These are phyloP conservation scores for Sporothrix mexicana DNA, from an alignment of 2,329 filamentous ascomycete genomes.

Conservation along the genomic window DNA sequence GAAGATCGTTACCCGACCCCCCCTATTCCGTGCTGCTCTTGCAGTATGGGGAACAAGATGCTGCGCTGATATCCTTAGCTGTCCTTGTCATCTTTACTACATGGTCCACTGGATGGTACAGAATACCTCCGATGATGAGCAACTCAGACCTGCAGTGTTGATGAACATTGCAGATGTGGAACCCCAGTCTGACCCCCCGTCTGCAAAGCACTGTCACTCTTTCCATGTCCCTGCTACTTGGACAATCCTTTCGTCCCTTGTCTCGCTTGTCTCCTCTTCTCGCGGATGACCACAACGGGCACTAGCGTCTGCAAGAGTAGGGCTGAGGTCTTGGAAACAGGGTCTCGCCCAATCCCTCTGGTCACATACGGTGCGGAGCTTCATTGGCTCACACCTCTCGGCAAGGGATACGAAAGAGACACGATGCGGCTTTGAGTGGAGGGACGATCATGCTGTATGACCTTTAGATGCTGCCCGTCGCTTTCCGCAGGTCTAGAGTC, in stretches of 20 bases:
- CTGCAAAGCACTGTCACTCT: no score
- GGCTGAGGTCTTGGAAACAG: background rate
- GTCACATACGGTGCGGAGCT: background rate
- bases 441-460: background rate
- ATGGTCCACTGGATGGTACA: background rate
- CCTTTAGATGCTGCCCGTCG: background rate
- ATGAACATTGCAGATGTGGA: slow-evolving; percentile 17
- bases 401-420: background rate
- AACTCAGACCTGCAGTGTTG: background rate
- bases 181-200: no score
- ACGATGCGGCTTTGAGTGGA: background rate
- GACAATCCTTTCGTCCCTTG: no score
- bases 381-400: background rate
- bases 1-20: background rate
- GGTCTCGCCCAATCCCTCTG: background rate
- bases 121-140: background rate
- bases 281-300: background rate
- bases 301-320: slow-evolving; percentile 20
- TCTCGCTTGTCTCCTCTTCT: background rate
- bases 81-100: no score
- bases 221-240: background rate
- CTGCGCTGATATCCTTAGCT: no score
- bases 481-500: background rate
- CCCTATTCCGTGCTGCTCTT: no score
- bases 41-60: no score